Percentiles rank a stretch among this genome's conserved stretches.
phyloP scores from a whole-genome alignment of 305 asterid species.

The Salvia sclarea region DNA sequence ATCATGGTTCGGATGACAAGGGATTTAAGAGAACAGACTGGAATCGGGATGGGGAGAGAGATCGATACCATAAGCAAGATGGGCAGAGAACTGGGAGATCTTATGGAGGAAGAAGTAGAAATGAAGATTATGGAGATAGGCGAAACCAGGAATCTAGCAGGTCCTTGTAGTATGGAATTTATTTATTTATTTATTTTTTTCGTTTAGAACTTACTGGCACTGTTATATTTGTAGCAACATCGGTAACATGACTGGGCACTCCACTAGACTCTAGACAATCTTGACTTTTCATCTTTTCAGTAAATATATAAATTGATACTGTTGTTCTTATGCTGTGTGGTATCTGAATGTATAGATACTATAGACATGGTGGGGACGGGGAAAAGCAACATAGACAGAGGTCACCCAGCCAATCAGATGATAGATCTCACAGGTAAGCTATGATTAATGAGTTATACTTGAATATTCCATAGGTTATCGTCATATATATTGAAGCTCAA shows the following conservation, averaged over 20 bases:
- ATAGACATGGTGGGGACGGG: constrained; percentile 41
- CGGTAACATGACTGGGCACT: constrained; percentile 8
- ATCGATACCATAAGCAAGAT: constrained; percentile 40
- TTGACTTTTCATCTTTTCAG: constrained; percentile 11
- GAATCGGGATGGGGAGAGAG: constrained; percentile 39
- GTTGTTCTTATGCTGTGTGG: constrained; percentile 14
- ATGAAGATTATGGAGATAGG: constrained; percentile 48
- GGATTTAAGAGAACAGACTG: constrained; percentile 37
- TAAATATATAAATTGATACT: constrained; percentile 9
- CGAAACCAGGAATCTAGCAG: constrained; percentile 54
- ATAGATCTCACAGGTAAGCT: constrained; percentile 38
- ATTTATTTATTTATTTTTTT: too few species aligned
- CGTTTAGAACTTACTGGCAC: constrained; percentile 23
- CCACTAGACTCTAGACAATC: not conserved
- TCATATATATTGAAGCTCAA: not conserved
- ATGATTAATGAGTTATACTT: constrained; percentile 13
- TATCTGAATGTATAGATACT: constrained; percentile 40
- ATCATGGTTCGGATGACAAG: constrained; percentile 40
- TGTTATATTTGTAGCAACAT: constrained; percentile 28
- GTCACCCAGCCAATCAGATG: constrained; percentile 52
- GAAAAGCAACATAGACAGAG: constrained; percentile 41
- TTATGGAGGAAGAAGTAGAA: constrained; percentile 48
- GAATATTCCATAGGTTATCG: not conserved
- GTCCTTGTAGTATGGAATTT: constrained; percentile 37
- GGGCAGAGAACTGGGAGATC: constrained; percentile 37